Conservation (phyloP, 352 stramenopile species). For the Globisporangium camurandrum region DNA sequence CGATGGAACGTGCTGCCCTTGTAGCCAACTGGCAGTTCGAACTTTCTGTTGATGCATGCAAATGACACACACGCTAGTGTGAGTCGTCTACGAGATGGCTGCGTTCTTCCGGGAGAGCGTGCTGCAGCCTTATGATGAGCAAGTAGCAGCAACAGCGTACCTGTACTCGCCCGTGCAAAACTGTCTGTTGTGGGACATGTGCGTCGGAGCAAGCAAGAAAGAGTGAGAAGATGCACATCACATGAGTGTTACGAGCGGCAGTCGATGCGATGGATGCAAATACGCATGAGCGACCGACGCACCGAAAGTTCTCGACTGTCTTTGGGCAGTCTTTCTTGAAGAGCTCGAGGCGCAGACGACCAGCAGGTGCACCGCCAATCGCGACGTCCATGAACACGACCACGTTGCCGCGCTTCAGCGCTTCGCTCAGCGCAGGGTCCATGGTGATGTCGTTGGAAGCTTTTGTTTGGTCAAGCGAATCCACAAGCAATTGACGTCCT, state of each 20-base stretch:
- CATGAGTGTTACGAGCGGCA: neutral
- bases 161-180: conserved; percentile 96
- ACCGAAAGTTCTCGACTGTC: conserved; percentile 96
- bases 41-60: conserved; percentile 31
- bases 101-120: too few relatives aligned
- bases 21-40: conserved; percentile 83
- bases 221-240: neutral
- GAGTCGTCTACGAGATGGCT: too few relatives aligned
- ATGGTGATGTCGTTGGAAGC: conserved; percentile 26
- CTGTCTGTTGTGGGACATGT: conserved; percentile 44
- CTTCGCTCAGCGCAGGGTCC: conserved; percentile 87
- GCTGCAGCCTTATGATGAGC: neutral
- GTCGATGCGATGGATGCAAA: too few relatives aligned
- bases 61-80: neutral
- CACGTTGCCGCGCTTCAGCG: conserved; percentile 88
- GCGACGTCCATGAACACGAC: conserved; percentile 96
- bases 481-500: too few relatives aligned
- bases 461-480: conserved; percentile 1
- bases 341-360: conserved; percentile 93
- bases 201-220: neutral
- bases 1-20: conserved; percentile 85
- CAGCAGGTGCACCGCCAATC: conserved; percentile 81
- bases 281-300: neutral
- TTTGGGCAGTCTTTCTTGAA: conserved; percentile 95
- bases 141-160: conserved; percentile 29